phyloP scores from a whole-genome alignment of 441 rosid genomes.

The Sinapis alba region DNA sequence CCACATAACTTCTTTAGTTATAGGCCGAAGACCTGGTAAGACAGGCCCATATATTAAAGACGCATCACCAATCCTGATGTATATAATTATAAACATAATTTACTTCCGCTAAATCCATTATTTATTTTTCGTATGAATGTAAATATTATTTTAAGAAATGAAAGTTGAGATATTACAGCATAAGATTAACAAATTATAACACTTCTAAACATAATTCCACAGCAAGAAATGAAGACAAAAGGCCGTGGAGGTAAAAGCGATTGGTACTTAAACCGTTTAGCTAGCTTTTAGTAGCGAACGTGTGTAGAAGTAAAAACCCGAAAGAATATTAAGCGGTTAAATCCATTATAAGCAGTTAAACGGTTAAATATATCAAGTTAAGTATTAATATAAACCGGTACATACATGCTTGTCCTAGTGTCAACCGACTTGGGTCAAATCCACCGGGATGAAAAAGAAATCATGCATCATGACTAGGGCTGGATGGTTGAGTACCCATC shows the following conservation, averaged over 20 bases:
- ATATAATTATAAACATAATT: no score
- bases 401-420: background rate
- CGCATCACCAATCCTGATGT: background rate
- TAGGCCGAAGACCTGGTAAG: background rate
- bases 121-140: no score
- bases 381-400: background rate
- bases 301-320: background rate
- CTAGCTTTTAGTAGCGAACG: background rate
- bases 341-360: no score
- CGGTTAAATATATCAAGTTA: no score
- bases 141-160: no score
- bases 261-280: background rate
- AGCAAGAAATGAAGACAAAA: background rate
- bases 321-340: no score
- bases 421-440: background rate
- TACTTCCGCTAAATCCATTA: no score
- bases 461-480: background rate
- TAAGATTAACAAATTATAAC: background rate
- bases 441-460: background rate
- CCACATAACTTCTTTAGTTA: background rate
- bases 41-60: background rate
- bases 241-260: background rate
- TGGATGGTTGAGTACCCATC: no score
- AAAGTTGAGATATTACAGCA: background rate
- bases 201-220: background rate